Evolutionary conservation across 805 yeast genomes (phyloP), one percentile per base, ranked within the genome.

Genomic region (Pichia nakasei): DNA sequence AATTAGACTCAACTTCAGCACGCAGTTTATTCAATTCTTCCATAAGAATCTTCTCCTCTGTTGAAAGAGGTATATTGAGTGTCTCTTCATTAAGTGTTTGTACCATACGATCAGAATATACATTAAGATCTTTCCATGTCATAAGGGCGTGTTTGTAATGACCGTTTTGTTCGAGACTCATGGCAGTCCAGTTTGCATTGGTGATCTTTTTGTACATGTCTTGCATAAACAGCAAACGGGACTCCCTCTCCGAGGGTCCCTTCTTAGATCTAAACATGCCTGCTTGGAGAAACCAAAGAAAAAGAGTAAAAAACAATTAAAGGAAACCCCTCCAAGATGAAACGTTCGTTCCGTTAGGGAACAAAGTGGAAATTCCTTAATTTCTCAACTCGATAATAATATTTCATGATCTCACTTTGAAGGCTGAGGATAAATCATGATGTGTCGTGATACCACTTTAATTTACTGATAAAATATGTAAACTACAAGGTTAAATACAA

Each of bases 51-150:
- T 63, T 43, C 48, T 75, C 81, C 46, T 75, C 80, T 4, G 66
- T 68, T 0, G 73, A 54, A 53, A 75, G 42, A 48, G 50, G 46
- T 44, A 42, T 53, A 48, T 51, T 61, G 48, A 26, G 56, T 56
- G 55, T 57, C 58, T 47, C 60, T 59, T 73, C 63, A 55, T 81
- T 71, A 52, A 82, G 51, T 43, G 58, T 47, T 19, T 80, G 85
- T 36, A 81, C 61, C 52, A 76, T 76, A 55, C 67, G 75, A 39
- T 76, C 67, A 2, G 80, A 68, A 39, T 75, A 72, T 2, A 84
- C 77, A 49, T 80, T 85, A n/a, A 84, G 61, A 2, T 78, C 67
- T 50, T 78, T 82, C 89, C 91, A 82, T 3, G 89, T 89, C 47
- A 73, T 75, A 19, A 81, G 61, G 2, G 88, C 83, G 17, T 72